Percentiles rank a stretch among this genome's conserved stretches.
Evolutionary conservation across 202 grass and related monocot genomes (phyloP).

Genomic region (Dendrocalamus latiflorus): DNA sequence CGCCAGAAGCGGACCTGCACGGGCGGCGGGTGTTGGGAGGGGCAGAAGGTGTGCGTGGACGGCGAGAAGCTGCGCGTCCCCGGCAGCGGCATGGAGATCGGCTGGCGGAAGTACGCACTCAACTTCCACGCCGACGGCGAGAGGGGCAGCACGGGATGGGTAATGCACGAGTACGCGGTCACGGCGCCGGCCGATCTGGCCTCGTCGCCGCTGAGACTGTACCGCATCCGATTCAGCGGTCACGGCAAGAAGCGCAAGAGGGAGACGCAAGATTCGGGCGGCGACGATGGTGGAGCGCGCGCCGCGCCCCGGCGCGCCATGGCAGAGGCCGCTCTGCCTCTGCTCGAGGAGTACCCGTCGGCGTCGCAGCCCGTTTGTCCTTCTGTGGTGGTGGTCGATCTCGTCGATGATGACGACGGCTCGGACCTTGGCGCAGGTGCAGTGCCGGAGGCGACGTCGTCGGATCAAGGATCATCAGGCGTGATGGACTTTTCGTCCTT

Average conservation of each 20-base stretch:
- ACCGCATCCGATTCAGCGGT: background rate
- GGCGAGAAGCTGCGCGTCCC: background rate
- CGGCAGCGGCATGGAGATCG: too few species aligned
- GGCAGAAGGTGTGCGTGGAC: background rate
- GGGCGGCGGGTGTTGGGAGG: background rate
- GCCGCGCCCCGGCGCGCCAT: background rate
- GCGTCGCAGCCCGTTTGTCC: background rate
- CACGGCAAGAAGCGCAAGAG: slow-evolving; percentile 1
- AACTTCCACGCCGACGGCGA: too few species aligned
- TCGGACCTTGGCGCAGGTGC: background rate
- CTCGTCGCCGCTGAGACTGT: too few species aligned
- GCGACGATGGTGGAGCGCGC: background rate
- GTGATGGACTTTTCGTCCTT: background rate
- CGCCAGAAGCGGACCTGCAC: background rate
- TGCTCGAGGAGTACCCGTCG: background rate
- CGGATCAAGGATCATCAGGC: background rate
- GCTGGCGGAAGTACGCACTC: too few species aligned
- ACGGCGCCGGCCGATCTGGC: too few species aligned
- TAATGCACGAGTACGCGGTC: too few species aligned
- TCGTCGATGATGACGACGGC: background rate
- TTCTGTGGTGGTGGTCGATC: background rate
- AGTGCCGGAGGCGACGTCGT: background rate
- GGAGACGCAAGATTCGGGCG: background rate
- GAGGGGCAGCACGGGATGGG: too few species aligned
- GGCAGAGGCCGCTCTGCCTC: background rate